Conservation (phyloP, 2,329 filamentous ascomycete genomes). For the Fonsecaea multimorphosa region DNA sequence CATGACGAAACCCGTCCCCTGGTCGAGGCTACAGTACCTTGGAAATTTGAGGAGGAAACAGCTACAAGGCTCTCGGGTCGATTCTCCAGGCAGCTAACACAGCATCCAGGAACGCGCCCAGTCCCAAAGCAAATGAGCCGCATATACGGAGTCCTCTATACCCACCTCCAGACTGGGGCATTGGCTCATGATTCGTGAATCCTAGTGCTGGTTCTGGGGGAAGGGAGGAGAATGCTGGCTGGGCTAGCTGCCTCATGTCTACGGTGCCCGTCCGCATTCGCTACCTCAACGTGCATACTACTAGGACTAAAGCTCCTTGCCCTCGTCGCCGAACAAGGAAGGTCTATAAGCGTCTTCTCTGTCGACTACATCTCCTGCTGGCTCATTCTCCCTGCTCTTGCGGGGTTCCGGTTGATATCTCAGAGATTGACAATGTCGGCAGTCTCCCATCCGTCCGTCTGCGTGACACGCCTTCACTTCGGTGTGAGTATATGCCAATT, state of each 20-base stretch:
- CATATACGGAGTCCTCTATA: neutral
- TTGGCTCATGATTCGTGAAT: neutral
- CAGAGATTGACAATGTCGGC: slow-evolving; percentile 16
- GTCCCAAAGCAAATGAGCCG: neutral
- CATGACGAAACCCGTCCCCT: no score
- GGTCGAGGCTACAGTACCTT: no score
- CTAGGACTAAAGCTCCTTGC: neutral
- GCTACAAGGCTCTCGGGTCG: neutral
- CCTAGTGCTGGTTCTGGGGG: neutral
- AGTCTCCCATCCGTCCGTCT: neutral
- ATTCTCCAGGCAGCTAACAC: neutral
- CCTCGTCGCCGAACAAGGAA: slow-evolving; percentile 24
- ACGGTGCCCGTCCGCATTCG: neutral
- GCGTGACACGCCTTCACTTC: neutral
- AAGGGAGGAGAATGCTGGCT: neutral
- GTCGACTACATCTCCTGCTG: slow-evolving; percentile 13
- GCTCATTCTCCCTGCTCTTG: slow-evolving; percentile 3
- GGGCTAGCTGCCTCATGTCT: neutral
- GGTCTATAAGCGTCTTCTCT: slow-evolving; percentile 8
- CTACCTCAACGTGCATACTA: slow-evolving; percentile 5
- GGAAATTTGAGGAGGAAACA: no score
- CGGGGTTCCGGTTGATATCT: slow-evolving; percentile 29
- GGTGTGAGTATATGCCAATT: slow-evolving; percentile 9
- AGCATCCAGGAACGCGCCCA: neutral
- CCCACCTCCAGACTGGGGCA: slow-evolving; percentile 1